Base-by-base conservation (phyloP, 495 filamentous ascomycete species). In the Staphylotrichum longicolle region DNA sequence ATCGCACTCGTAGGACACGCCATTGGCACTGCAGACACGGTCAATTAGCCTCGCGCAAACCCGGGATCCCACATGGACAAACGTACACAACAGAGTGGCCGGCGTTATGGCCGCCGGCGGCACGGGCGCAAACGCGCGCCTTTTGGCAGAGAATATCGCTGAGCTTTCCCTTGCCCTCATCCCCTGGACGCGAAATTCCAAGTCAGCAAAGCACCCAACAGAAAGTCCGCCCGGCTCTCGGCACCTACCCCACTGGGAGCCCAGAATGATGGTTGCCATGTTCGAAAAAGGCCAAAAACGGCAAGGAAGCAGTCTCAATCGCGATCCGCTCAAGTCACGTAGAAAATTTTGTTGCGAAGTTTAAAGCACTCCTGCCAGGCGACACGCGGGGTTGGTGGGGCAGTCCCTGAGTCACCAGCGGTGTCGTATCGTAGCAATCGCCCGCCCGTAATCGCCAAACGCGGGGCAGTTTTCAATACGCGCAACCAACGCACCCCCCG, bases 81-180 rank as follows among this genome's bases (percentile, higher is more conserved):
- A 83, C 86, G 72, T 86, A 68, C 85, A 62, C 86, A 72, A 87
- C 93, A 27, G 70, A 73, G 74, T 93, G 86, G 12, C 74, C 74
- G 15, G 72, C 74, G 62, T 75, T 67, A 51, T 71, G 66, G 44
- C 70, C 68, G 48, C 70, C 72, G 54, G 72, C 74, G 39, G 72
- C 72, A 54, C 74, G 63, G 50, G 74, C 74, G 68, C 74, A 76
- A 55, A 76, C 48, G 61, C 72, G 69, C 12, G 72, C 71, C 66
- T 72, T 62, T 42, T 72, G 72, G 71, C 68, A 70, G 53, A 76
- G 74, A 53, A 76, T 76, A 48, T 76, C 74, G 57, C 68, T 72
- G 54, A 76, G 68, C 65, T 66, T 73, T 51, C 70, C 70, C 66
- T 62, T 61, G 32, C 86, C 87, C 62, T 86, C 83, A 51, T 83